Conservation (phyloP, 208 protist species). For the Trypanosoma cruzi region DNA sequence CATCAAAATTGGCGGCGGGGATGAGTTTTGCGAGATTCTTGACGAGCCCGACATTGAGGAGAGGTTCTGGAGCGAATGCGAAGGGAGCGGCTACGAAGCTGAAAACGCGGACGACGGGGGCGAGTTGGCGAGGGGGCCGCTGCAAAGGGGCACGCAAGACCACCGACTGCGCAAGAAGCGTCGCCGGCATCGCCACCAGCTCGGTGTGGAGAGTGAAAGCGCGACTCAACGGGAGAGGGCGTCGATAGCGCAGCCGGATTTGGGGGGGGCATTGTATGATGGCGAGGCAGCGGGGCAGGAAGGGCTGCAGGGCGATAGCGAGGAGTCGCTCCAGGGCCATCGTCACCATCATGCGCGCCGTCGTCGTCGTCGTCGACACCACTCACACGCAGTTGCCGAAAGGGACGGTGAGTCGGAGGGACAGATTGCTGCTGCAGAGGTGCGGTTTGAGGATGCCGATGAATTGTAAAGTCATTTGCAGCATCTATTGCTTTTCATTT, state of each 20-base stretch:
- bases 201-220: neutral
- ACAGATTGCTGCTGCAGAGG: neutral
- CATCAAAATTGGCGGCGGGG: constrained; percentile 3
- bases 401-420: constrained; percentile 2
- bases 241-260: too few species aligned
- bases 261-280: neutral
- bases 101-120: constrained; percentile 24
- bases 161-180: neutral
- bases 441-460: constrained; percentile 13
- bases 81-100: constrained; percentile 18
- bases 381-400: neutral
- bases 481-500: neutral
- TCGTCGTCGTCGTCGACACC: neutral
- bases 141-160: neutral
- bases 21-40: constrained; percentile 4
- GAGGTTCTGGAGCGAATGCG: constrained; percentile 23
- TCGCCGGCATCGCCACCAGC: constrained; percentile 6
- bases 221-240: constrained; percentile 1
- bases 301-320: neutral
- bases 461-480: constrained; percentile 14
- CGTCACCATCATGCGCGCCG: neutral
- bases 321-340: neutral
- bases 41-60: constrained; percentile 11
- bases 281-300: constrained; percentile 22
- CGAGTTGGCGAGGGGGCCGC: neutral